These are phyloP conservation scores for Drosera capensis DNA, from an alignment of 148 eudicot species.

Conservation along the genomic window DNA sequence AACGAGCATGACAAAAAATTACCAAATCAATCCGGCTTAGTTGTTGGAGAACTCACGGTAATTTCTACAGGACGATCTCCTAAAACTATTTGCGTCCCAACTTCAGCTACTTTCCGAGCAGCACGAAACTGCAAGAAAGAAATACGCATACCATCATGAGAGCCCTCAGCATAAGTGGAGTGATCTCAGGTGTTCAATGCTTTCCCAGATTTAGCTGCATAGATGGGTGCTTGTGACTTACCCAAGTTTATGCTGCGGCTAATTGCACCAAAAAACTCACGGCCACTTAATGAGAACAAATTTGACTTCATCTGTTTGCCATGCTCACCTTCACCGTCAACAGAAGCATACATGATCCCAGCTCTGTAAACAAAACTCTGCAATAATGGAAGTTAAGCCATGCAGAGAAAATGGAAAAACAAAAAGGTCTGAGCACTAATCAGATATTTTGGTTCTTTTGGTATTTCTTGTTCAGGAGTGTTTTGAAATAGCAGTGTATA, in stretches of 20 bases:
- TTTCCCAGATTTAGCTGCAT: neutral
- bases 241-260: constrained; percentile 87
- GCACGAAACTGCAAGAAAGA: constrained; percentile 92
- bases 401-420: constrained; percentile 11
- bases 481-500: no score
- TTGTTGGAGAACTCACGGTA: constrained; percentile 33
- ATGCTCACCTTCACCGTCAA: constrained; percentile 27
- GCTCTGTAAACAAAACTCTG: constrained; percentile 87
- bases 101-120: constrained; percentile 74
- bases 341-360: constrained; percentile 77
- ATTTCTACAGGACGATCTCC: constrained; percentile 98
- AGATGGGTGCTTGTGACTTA: constrained; percentile 8
- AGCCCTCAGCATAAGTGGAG: no score
- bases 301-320: constrained; percentile 37
- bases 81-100: constrained; percentile 84
- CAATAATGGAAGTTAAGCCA: constrained; percentile 50
- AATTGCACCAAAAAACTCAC: constrained; percentile 67
- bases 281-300: constrained; percentile 73
- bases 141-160: no score
- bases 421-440: neutral
- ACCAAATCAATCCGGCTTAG: neutral
- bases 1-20: neutral
- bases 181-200: no score
- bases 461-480: no score
- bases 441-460: no score